Percentiles rank a stretch among this genome's conserved stretches.
These are phyloP conservation scores for Claviceps pazoutovae DNA, from an alignment of 2,329 filamentous ascomycete genomes.

Conservation along the genomic window DNA sequence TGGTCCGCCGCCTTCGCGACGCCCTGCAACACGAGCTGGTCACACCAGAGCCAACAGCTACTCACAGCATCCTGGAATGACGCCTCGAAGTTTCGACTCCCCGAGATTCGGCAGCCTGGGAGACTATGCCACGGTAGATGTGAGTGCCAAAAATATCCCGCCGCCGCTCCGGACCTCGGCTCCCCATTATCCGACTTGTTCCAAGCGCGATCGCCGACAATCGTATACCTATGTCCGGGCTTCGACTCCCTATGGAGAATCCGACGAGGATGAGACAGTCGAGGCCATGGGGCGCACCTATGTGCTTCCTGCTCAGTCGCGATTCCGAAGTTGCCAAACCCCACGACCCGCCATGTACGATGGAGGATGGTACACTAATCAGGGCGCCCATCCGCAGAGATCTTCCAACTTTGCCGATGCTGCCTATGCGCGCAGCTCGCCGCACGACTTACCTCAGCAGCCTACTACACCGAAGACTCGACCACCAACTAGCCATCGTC, in stretches of 20 bases:
- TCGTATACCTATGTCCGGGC: conserved; percentile 46
- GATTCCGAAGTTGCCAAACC: conserved; percentile 20
- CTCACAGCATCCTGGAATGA: conserved; percentile 22
- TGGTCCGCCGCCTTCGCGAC: conserved; percentile 33
- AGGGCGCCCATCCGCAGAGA: conserved; percentile 41
- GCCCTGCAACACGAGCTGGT: conserved; percentile 38
- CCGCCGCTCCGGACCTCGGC: conserved; percentile 27
- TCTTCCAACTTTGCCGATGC: conserved; percentile 23
- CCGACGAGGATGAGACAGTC: conserved; percentile 49
- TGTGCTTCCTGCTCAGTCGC: conserved; percentile 36
- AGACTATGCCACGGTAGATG: conserved; percentile 51
- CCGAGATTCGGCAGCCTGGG: conserved; percentile 49
- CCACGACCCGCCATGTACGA: conserved; percentile 27
- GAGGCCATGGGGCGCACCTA: conserved; percentile 38
- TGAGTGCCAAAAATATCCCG: conserved; percentile 44
- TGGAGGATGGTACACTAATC: conserved; percentile 45
- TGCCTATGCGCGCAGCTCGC: conserved; percentile 20
- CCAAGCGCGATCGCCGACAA: conserved; percentile 39
- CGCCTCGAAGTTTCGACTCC: conserved; percentile 37
- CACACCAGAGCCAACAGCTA: conserved; percentile 25
- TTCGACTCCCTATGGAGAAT: conserved; percentile 45
- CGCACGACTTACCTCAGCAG: conserved; percentile 30
- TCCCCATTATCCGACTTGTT: conserved; percentile 17
- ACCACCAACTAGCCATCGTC: conserved; percentile 28
- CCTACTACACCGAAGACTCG: conserved; percentile 16